These are phyloP conservation scores for Malus sylvestris DNA, from an alignment of 306 rosid genomes.

Conservation along the genomic window DNA sequence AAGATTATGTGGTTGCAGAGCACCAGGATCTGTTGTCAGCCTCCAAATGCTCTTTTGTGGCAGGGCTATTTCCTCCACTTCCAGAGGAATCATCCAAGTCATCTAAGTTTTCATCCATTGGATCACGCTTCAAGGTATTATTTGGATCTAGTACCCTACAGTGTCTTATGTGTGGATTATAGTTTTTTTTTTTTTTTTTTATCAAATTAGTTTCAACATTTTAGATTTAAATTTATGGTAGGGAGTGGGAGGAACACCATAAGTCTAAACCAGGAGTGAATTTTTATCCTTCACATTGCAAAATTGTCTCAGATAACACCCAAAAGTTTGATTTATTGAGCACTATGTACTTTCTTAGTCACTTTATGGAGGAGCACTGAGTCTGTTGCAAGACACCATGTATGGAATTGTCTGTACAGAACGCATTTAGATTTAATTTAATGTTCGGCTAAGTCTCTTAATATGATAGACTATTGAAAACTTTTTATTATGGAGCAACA, in stretches of 20 bases:
- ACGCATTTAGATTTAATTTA: background rate
- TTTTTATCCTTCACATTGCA: background rate
- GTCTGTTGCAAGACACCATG: background rate
- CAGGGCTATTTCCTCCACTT: slow-evolving; percentile 79
- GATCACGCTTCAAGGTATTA: slow-evolving; percentile 91
- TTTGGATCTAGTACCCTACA: background rate
- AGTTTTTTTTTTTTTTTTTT: background rate
- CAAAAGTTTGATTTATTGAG: background rate
- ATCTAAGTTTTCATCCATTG: slow-evolving; percentile 94
- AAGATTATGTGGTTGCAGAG: slow-evolving; percentile 98
- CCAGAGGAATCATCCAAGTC: slow-evolving; percentile 91
- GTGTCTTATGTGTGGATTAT: background rate
- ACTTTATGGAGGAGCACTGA: background rate
- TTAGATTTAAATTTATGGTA: background rate
- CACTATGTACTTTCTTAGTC: background rate
- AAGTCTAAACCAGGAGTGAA: background rate
- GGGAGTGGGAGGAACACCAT: background rate
- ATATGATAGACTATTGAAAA: slow-evolving; percentile 7
- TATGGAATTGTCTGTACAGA: background rate
- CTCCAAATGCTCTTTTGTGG: slow-evolving; percentile 81
- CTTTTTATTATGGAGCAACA: slow-evolving; percentile 13
- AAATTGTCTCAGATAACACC: background rate
- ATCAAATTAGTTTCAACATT: background rate
- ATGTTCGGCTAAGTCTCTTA: background rate
- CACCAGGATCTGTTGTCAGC: slow-evolving; percentile 85